Conservation (phyloP, 2,329 filamentous ascomycete genomes). For the Zymoseptoria tritici region DNA sequence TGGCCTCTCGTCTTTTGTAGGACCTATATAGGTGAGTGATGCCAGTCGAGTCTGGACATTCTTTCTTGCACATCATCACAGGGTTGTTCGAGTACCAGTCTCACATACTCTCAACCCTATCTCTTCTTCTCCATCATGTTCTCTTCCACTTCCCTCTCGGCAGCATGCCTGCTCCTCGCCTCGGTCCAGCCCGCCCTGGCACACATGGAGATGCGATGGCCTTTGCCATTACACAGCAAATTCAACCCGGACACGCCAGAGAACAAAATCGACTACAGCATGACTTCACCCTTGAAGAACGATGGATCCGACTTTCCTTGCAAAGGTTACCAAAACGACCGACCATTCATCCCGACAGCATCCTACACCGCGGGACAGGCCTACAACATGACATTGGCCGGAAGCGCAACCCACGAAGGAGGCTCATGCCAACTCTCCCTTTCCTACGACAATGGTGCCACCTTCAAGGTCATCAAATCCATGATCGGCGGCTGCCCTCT, state of each 20-base stretch:
- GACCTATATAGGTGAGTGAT: neutral
- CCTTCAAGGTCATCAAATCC: slow-evolving; percentile 62
- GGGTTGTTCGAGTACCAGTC: neutral
- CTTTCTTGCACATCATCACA: neutral
- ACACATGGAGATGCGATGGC: slow-evolving; percentile 52
- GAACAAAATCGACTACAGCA: slow-evolving; percentile 58
- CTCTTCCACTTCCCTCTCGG: neutral
- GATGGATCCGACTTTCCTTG: slow-evolving; percentile 65
- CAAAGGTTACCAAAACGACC: slow-evolving; percentile 57
- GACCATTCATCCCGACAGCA: slow-evolving; percentile 47
- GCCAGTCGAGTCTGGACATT: neutral
- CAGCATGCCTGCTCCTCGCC: neutral
- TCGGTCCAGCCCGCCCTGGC: slow-evolving; percentile 12
- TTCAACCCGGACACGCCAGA: slow-evolving; percentile 39
- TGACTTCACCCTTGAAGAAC: slow-evolving; percentile 57
- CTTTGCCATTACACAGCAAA: slow-evolving; percentile 47
- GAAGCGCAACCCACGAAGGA: slow-evolving; percentile 49
- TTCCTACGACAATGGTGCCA: slow-evolving; percentile 62
- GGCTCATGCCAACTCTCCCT: slow-evolving; percentile 71
- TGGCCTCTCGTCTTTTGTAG: neutral
- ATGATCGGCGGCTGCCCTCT: slow-evolving; percentile 53
- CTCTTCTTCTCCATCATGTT: neutral
- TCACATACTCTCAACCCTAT: neutral
- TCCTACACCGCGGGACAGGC: slow-evolving; percentile 55
- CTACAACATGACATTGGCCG: slow-evolving; percentile 58